These are phyloP conservation scores for Platanthera guangdongensis DNA, from an alignment of 106 monocot species.

Conservation along the genomic window DNA sequence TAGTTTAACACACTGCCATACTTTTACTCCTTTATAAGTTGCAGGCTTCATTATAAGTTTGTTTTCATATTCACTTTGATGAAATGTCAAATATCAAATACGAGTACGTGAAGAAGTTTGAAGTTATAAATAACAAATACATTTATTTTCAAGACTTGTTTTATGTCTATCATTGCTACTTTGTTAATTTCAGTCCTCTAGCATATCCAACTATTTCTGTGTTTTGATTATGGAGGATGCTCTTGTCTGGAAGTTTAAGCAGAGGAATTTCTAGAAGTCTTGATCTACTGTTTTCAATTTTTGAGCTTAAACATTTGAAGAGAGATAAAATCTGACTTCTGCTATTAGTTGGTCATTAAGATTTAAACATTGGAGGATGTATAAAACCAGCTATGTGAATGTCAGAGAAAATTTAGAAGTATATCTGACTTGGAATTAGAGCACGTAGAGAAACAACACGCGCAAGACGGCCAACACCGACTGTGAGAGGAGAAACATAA, in stretches of 20 bases:
- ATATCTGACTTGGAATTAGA: neutral
- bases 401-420: neutral
- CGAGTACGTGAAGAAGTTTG: constrained; percentile 74
- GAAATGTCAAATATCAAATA: constrained; percentile 70
- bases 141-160: neutral
- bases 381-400: neutral
- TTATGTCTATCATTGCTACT: neutral
- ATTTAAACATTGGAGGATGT: neutral
- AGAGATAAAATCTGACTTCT: neutral
- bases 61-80: neutral
- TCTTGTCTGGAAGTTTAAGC: neutral
- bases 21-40: neutral
- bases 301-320: neutral
- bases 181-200: neutral
- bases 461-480: no score
- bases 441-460: no score
- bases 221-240: neutral
- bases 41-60: neutral
- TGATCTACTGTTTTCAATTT: neutral
- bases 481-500: no score
- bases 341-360: neutral
- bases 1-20: neutral
- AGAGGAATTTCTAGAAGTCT: neutral
- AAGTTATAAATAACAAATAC: constrained; percentile 48
- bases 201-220: neutral